Percentiles rank a stretch among this genome's conserved stretches.
These are phyloP conservation scores for Homolaphlyctis polyrhiza DNA, from an alignment of 371 early-diverging fungal species.

Conservation along the genomic window DNA sequence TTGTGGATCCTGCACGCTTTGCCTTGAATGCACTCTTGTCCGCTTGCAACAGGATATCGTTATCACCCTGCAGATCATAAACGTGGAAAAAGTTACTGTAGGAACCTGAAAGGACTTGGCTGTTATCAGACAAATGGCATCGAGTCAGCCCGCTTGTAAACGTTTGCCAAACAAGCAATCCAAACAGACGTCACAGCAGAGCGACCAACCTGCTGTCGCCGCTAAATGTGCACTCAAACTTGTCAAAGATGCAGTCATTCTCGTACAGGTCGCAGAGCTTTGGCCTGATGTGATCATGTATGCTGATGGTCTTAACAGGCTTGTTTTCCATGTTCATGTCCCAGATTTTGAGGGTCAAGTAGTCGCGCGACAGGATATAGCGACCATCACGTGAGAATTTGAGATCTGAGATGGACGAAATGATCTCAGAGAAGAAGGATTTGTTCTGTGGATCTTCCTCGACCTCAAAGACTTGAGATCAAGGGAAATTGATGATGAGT, in stretches of 20 bases:
- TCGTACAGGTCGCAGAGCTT: slow-evolving; percentile 97
- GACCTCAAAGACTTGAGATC: slow-evolving; percentile 80
- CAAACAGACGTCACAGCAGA: neutral
- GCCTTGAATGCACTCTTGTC: slow-evolving; percentile 97
- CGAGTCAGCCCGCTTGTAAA: neutral
- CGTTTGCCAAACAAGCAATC: neutral
- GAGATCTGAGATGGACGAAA: slow-evolving; percentile 94
- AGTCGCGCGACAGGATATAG: slow-evolving; percentile 94
- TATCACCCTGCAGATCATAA: slow-evolving; percentile 66
- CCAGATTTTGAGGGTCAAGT: slow-evolving; percentile 95
- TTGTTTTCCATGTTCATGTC: slow-evolving; percentile 93
- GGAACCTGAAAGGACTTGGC: slow-evolving; percentile 62
- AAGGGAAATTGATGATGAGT: neutral
- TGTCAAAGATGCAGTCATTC: slow-evolving; percentile 98
- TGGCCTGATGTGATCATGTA: slow-evolving; percentile 89
- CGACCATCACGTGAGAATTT: slow-evolving; percentile 94
- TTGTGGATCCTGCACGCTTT: slow-evolving; percentile 63
- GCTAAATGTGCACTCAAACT: slow-evolving; percentile 95
- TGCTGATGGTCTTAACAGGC: slow-evolving; percentile 90
- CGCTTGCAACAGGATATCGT: slow-evolving; percentile 88
- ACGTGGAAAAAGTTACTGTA: slow-evolving; percentile 96
- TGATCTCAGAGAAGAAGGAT: slow-evolving; percentile 97
- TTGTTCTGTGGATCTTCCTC: slow-evolving; percentile 88
- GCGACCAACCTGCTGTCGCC: slow-evolving; percentile 69
- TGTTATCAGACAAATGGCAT: neutral